Base-by-base conservation (phyloP, 345 rosid species). In the Salix brachista region DNA sequence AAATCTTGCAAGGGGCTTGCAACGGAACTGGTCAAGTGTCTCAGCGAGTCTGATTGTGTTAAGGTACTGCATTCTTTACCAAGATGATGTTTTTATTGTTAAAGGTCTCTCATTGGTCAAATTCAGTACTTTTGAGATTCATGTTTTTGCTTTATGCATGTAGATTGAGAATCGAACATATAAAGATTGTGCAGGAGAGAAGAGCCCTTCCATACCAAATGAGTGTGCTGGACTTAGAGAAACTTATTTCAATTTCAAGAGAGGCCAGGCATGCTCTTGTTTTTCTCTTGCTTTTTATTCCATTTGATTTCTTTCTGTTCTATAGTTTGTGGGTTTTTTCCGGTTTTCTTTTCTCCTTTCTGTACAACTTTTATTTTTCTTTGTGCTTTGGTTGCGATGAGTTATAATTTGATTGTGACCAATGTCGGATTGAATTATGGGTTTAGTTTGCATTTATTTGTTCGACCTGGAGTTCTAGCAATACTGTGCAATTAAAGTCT, bases 1-100 rank as follows among this genome's bases (percentile, higher is more conserved):
- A 96, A 96, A 85, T 92, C 99, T 69, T 96, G 97, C 86, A 96
- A 94, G 80, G 99, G 97, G 70, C 91, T 96, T 21, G 99, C 98
- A 23, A 82, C 83, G 85, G 98, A 94, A 81, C 91, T 96, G 71
- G 97, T 96, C 26, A 92, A 92, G 86, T 96, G 99, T 83, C 93
- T 94, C 46, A 92, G 93, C 41, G 96, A 94, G 76, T 94, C 99
- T 0, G 90, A 85, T 2, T 96, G 98, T 80, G 88, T 94, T 69
- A 91, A 91, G 91, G 96, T 91, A 67, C 37, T 42, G 11, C 50
- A 28, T 18, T 56, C 48, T 41, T 32, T 36, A 3, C 69, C 34
- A 23, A 28, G 17, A 66, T 61, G 32, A 1, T 58, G 11, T 36
- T 18, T 28, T 14, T 12, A 39, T 28, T 60, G 56, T 36, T 21